Conservation (phyloP, 257 asterid species). For the Lithospermum erythrorhizon region DNA sequence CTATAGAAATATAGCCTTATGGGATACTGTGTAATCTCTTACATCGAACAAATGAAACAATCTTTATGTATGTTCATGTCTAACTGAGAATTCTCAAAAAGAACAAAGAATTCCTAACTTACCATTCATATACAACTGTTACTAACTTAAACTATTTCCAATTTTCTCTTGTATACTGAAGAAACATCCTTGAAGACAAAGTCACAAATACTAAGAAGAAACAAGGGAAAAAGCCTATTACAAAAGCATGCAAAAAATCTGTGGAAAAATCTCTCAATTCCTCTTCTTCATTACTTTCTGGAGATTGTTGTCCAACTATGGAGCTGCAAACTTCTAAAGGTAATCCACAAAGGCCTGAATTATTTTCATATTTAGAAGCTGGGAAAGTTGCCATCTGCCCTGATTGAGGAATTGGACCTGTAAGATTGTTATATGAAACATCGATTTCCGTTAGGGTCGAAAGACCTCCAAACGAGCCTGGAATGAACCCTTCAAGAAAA, state of each 20-base stretch:
- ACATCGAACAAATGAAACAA: too few species aligned
- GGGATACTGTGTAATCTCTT: background rate
- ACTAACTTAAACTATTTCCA: background rate
- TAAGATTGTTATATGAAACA: constrained; percentile 5
- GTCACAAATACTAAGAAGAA: background rate
- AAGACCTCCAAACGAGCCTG: constrained; percentile 1
- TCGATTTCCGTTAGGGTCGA: background rate
- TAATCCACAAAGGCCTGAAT: constrained; percentile 8
- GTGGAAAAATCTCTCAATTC: background rate
- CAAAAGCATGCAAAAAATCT: background rate
- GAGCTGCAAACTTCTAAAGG: constrained; percentile 4
- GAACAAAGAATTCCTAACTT: background rate
- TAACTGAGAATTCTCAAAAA: too few species aligned
- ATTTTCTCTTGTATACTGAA: background rate
- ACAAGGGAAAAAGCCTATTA: background rate
- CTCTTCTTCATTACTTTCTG: background rate
- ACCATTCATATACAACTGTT: background rate
- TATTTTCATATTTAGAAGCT: constrained; percentile 1
- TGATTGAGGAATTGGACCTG: constrained; percentile 6
- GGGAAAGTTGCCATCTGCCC: constrained; percentile 1
- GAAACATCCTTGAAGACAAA: background rate
- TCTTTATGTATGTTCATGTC: too few species aligned
- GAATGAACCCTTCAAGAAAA: constrained; percentile 6
- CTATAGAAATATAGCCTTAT: too few species aligned
- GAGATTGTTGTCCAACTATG: background rate